Evolutionary conservation across 257 asterid species (phyloP), one percentile per base, ranked within the genome.

Genomic region (Rhazya stricta): DNA sequence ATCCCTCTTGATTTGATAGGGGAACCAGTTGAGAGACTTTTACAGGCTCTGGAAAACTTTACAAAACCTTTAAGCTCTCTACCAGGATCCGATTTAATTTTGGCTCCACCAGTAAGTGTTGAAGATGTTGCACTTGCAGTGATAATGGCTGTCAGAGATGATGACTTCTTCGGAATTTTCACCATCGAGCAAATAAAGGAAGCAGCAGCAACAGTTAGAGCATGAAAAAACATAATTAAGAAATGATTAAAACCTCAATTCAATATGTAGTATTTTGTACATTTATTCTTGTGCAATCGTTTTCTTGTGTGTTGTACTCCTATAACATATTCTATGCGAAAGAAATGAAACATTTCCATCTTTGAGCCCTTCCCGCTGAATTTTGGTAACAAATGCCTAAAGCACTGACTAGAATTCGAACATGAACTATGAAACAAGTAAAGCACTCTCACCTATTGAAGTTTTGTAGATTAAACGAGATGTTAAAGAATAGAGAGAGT

Each of bases 61-160:
- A 91, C 96, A 8, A 88, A 81, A 69, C 99, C 96, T 18, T 76
- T 95, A 85, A 92, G 68, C 82, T 85, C 97, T 66, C 86, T 95
- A 74, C 99, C 99, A 30, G 96, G 89, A 29, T 95, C 99, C 2
- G 99, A 95, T 84, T 57, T 95, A 60, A 73, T 95, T 70, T 82
- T 95, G 82, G 96, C 97, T 76, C 96, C 96, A 9, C 99, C 98
- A 0, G 92, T 95, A 71, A 89, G 96, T 39, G 99, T 92, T 39
- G 96, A 91, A 8, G 96, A 92, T 72, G 86, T 95, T 41, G 99
- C 97, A 4, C 85, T 67, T 66, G 99, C 99, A 23, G 97, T 83
- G 36, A 70, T 92, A 71, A 92, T 88, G 29, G 96, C 97, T 0
- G 88, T 89, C 18, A 76, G 76, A 6, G 96, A 92, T 56, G 99